These are phyloP conservation scores for Lachancea nothofagi DNA, from an alignment of 805 yeast genomes.

Conservation along the genomic window DNA sequence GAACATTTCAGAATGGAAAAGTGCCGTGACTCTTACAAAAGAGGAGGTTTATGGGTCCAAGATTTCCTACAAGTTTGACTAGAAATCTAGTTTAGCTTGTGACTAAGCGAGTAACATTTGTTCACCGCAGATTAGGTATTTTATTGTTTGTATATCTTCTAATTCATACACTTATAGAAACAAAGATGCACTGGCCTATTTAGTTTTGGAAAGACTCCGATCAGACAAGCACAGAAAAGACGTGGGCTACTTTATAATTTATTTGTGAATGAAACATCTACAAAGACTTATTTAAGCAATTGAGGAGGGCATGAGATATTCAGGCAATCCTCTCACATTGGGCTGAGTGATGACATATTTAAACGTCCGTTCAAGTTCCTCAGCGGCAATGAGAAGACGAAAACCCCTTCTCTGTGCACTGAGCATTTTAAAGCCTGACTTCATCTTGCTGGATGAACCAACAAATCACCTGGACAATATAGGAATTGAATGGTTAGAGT, in stretches of 20 bases:
- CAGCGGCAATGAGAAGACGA: constrained; percentile 17
- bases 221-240: too few species aligned
- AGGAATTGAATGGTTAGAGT: constrained; percentile 16
- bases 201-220: too few species aligned
- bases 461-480: constrained; percentile 15
- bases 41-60: constrained; percentile 51
- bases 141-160: not conserved
- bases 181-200: too few species aligned
- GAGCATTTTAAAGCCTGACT: constrained; percentile 14
- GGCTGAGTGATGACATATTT: constrained; percentile 11
- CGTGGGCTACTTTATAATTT: too few species aligned
- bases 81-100: too few species aligned
- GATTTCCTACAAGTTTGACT: constrained; percentile 23
- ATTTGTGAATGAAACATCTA: too few species aligned
- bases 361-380: constrained; percentile 14
- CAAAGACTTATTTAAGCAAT: too few species aligned
- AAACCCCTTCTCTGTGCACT: constrained; percentile 16
- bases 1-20: constrained; percentile 41
- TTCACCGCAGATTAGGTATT: too few species aligned
- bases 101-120: too few species aligned
- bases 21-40: constrained; percentile 43
- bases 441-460: constrained; percentile 16
- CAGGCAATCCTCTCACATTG: constrained; percentile 13
- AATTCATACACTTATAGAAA: not conserved
- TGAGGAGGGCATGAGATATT: constrained; percentile 17